Evolutionary conservation across 257 asterid genomes (phyloP), one percentile per base, ranked within the genome.

Genomic region (Linderniella brevidens): DNA sequence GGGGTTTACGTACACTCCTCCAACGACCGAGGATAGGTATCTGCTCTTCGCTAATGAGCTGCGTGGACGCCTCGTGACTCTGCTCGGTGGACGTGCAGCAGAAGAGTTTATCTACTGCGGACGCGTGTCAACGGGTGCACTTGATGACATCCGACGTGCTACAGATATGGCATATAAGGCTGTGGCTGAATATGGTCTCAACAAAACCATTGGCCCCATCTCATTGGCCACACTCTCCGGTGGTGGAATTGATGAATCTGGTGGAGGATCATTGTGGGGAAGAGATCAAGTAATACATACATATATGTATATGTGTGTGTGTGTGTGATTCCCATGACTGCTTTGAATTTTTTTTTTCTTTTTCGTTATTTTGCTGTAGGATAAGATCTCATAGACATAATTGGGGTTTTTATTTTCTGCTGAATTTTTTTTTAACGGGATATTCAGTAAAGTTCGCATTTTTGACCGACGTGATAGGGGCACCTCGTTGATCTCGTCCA

Each of bases 101-200:
- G 99, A 90, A 64, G 94, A 90, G 69, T 72, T 90, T 48, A 67
- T 82, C 48, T 90, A 81, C 64, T 71, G 80, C 39, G 99, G 99
- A 25, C 96, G 99, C 59, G 96, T 90, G 59, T 81, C 99, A 14
- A 90, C 99, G 25, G 99, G 99, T 65, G 99, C 99, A 11, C 70
- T 90, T 52, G 99, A 90, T 38, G 99, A 90, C 59, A 90, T 90
- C 58, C 75, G 94, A 35, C 78, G 84, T 61, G 99, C 99, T 47
- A 90, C 99, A 37, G 99, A 90, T 63, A 73, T 90, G 94, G 99
- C 99, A 17, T 90, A 90, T 74, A 90, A 90, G 72, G 99, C 99
- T 8, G 93, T 90, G 54, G 96, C 99, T 52, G 99, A 90, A 64
- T 90, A 82, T 58, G 99, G 99, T 54, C 88, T 90, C 41, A 90